phyloP scores from a whole-genome alignment of 176 grass and related monocot genomes.

The Rhynchospora breviuscula region DNA sequence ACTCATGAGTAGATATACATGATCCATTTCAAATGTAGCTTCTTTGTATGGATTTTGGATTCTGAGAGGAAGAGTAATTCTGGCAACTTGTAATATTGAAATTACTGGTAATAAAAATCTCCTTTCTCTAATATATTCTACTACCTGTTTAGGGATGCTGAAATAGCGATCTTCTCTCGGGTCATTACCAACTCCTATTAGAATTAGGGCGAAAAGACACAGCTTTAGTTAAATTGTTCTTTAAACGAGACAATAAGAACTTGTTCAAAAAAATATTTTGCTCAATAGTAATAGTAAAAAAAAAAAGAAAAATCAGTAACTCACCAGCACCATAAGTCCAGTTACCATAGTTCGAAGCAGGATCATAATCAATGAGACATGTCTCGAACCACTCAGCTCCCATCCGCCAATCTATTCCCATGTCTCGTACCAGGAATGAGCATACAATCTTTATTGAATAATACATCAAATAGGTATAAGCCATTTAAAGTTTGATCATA shows the following conservation, averaged over 20 bases:
- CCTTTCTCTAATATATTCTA: conserved; percentile 28
- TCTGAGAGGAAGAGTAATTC: neutral
- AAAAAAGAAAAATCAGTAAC: neutral
- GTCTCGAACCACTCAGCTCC: conserved; percentile 94
- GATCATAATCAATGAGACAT: conserved; percentile 83
- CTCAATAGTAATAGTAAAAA: neutral
- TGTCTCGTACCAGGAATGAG: conserved; percentile 93
- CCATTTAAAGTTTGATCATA: neutral
- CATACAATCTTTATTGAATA: conserved; percentile 66
- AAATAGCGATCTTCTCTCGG: conserved; percentile 96
- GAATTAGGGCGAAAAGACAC: neutral
- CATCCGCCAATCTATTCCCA: conserved; percentile 91
- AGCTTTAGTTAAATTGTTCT: neutral
- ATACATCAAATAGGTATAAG: neutral
- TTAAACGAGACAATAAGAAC: neutral
- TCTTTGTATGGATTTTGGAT: neutral
- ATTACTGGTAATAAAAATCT: neutral
- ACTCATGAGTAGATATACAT: neutral
- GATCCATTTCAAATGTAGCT: neutral
- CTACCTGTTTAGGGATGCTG: conserved; percentile 94
- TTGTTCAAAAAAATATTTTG: neutral
- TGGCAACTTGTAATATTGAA: neutral
- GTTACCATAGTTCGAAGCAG: conserved; percentile 90
- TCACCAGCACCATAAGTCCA: conserved; percentile 96
- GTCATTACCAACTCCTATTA: conserved; percentile 88